phyloP scores from a whole-genome alignment of 2,329 filamentous ascomycete species.

The Monosporascus sp. region DNA sequence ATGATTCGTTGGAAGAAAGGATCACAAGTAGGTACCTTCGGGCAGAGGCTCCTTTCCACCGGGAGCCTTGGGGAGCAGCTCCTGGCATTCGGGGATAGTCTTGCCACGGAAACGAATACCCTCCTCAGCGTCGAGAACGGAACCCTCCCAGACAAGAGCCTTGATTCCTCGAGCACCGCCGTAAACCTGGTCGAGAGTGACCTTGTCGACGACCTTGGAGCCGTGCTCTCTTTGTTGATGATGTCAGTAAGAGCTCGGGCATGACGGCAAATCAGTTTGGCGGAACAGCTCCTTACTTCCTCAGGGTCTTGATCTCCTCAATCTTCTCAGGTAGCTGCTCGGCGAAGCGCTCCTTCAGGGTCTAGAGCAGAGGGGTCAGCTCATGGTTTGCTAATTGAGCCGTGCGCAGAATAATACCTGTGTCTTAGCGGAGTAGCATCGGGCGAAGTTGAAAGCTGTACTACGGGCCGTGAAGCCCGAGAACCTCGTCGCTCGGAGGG shows the following conservation, averaged over 20 bases:
- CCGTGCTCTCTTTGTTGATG: slow-evolving; percentile 69
- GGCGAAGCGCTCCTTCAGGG: slow-evolving; percentile 96
- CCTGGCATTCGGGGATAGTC: slow-evolving; percentile 98
- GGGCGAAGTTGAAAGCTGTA: slow-evolving; percentile 73
- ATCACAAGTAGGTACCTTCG: slow-evolving; percentile 56
- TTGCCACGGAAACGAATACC: slow-evolving; percentile 99
- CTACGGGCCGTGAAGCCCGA: slow-evolving; percentile 63
- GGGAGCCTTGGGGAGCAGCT: slow-evolving; percentile 93
- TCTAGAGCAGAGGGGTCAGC: slow-evolving; percentile 47
- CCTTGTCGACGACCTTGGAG: slow-evolving; percentile 92
- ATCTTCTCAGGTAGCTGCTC: slow-evolving; percentile 93
- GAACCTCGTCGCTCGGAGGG: slow-evolving; percentile 71
- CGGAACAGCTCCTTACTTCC: slow-evolving; percentile 63
- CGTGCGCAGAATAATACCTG: slow-evolving; percentile 54
- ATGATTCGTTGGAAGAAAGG: background rate
- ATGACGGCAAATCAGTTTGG: slow-evolving; percentile 1
- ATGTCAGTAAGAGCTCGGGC: background rate
- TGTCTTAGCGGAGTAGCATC: slow-evolving; percentile 91
- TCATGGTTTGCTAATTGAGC: slow-evolving; percentile 5
- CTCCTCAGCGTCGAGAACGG: slow-evolving; percentile 96
- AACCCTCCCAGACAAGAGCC: slow-evolving; percentile 97
- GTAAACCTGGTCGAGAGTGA: slow-evolving; percentile 98
- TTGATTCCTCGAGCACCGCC: slow-evolving; percentile 99
- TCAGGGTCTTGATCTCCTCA: slow-evolving; percentile 97
- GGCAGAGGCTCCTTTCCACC: slow-evolving; percentile 96